A percentile compares a stretch with the other conserved stretches of the same genome.
phyloP scores from a whole-genome alignment of 192 early-diverging fungal species.

The Mortierella antarctica region DNA sequence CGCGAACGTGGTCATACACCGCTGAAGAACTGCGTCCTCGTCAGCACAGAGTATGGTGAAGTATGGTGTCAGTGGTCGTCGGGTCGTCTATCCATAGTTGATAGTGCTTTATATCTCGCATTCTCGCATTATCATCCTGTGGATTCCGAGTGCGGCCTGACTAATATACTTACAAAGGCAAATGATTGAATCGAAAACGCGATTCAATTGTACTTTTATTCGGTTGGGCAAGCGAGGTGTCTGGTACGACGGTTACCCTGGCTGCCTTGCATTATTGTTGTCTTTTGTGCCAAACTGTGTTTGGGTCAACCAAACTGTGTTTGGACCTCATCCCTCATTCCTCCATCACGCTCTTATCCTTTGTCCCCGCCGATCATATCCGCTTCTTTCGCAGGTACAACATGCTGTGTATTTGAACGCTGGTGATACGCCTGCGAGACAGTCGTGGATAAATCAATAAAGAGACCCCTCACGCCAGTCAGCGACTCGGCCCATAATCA shows the following conservation, averaged over 20 bases:
- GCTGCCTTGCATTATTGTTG: constrained; percentile 9
- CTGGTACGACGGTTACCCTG: not conserved
- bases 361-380: not conserved
- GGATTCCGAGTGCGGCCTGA: no score
- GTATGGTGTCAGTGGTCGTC: no score
- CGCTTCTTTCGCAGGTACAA: not conserved
- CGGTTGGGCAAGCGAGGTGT: not conserved
- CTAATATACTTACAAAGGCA: no score
- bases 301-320: constrained; percentile 54
- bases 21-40: no score
- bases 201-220: constrained; percentile 7
- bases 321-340: constrained; percentile 33
- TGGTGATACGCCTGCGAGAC: not conserved
- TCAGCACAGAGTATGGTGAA: no score
- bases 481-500: no score
- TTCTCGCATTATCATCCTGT: not conserved
- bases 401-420: no score
- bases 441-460: not conserved
- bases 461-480: no score
- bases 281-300: constrained; percentile 48
- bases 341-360: constrained; percentile 2
- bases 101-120: not conserved
- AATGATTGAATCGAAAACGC: no score
- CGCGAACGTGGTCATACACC: no score
- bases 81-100: no score